Base-by-base conservation (phyloP, 495 filamentous ascomycete species). In the Pseudevernia furfuracea region DNA sequence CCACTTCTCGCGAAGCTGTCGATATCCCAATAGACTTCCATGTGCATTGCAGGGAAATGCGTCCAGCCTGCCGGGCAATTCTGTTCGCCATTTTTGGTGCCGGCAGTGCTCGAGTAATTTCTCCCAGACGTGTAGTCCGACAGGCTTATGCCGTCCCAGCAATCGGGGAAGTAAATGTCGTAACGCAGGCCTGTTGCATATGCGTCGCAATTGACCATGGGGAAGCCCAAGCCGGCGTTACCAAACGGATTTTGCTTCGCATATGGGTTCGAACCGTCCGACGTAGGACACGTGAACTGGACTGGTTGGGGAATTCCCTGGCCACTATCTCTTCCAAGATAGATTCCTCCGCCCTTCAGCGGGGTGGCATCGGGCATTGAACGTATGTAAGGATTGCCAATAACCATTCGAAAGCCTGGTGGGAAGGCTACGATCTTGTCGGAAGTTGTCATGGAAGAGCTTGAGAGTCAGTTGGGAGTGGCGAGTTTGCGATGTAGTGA, bases 71-170 rank as follows among this genome's bases (percentile, higher is more conserved):
- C 80, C 71, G 80, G 79, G 66, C 80, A 72, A 43, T 74, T 80
- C 41, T 80, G 82, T 79, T 85, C 89, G 67, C 78, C 71, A 63
- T 82, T 73, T 25, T 75, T 72, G 66, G 87, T 85, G 5, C 72
- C 70, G 61, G 81, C 76, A 11, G 85, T 85, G 70, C 85, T 76
- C 75, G 82, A 91, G 71, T 85, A 55, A 21, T 34, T 81, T 41
- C 87, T 78, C 75, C 91, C 89, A 68, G 81, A 84, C 75, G 91
- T 90, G 59, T 91, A 75, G 44, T 86, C 85, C 66, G 85, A 75
- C 7, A 86, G 75, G 52, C 4, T 34, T 34, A 34, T 32, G 7
- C 28, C 30, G 52, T 71, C 69, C 59, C 59, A 60, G 73, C 81
- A 84, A 19, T 76, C 78, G 4, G 80, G 84, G 61, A 86, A 82